Evolutionary conservation across 495 filamentous ascomycete genomes (phyloP), one percentile per base, ranked within the genome.

Genomic region (Pyronema domesticum): DNA sequence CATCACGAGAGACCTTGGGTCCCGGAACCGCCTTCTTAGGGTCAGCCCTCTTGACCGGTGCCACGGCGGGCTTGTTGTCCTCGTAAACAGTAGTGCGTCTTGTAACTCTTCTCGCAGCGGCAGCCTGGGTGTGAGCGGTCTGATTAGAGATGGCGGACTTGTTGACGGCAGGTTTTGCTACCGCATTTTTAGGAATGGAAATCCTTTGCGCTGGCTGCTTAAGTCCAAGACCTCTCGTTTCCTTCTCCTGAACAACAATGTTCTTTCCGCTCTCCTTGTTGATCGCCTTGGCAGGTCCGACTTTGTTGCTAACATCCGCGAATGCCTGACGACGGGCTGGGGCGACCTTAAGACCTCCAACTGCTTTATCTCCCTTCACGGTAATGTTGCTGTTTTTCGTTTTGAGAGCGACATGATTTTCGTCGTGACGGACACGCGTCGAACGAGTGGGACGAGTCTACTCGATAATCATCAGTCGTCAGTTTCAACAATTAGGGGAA

Each of bases 281-380:
- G 10, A n/a, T 37, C 11, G 23, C 47, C 50, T 66, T 74, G 54
- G 68, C 69, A 33, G 62, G 71, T 10, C 73, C 60, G 33, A 71
- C 66, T 13, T 74, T 82, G 64, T 86, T 88, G 74, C 80, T 89
- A 37, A 88, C 73, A 63, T 95, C 88, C 13, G 76, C 82, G 67
- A 91, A 86, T 13, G 78, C 83, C 37, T 79, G 80, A 56, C 86
- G 78, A 70, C 86, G 86, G 19, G 80, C 72, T 30, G 23, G 23
- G 40, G 74, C 76, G 50, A 76, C 76, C 67, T 83, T 89, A 49
- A 82, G 66, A 33, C 74, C 76, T 15, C 71, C 74, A 46, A 76
- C 71, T 13, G 73, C 58, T 57, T 58, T 57, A 11, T 63, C 36
- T 8, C 50, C 50, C 11, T 40, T 43, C 7, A 9, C 35, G 8